phyloP scores from a whole-genome alignment of 2,329 filamentous ascomycete genomes.

The Colletotrichum liriopes region DNA sequence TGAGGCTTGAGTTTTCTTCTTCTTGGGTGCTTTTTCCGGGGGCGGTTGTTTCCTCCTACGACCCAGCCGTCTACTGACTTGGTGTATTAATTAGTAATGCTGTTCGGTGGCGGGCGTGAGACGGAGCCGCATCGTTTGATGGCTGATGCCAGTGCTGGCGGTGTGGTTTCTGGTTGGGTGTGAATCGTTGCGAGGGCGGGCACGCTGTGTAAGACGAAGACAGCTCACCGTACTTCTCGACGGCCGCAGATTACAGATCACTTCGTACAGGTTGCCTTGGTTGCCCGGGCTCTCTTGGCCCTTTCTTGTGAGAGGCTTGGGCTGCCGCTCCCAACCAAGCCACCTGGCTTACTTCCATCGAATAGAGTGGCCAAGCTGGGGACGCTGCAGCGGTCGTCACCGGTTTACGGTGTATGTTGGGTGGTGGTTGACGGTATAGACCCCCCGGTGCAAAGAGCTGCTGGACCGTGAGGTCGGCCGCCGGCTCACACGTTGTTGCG shows the following conservation, averaged over 20 bases:
- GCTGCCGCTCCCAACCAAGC: not conserved
- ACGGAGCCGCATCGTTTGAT: not conserved
- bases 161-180: not conserved
- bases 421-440: not conserved
- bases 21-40: not conserved
- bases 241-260: not conserved
- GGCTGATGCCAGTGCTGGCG: not conserved
- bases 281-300: not conserved
- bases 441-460: not conserved
- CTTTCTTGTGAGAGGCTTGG: not conserved
- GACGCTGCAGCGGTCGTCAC: not conserved
- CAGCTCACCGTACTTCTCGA: not conserved
- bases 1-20: not conserved
- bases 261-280: not conserved
- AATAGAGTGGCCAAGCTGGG: not conserved
- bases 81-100: not conserved
- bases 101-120: not conserved
- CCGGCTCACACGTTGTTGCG: not conserved
- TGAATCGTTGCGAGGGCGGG: not conserved
- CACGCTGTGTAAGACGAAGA: not conserved
- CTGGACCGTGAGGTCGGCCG: not conserved
- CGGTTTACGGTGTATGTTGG: not conserved
- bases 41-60: not conserved
- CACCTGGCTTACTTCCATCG: not conserved
- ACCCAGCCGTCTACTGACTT: not conserved